Evolutionary conservation across 768 basidiomycete species (phyloP), one percentile per base, ranked within the genome.

Genomic region (Wakefieldia striispora): DNA sequence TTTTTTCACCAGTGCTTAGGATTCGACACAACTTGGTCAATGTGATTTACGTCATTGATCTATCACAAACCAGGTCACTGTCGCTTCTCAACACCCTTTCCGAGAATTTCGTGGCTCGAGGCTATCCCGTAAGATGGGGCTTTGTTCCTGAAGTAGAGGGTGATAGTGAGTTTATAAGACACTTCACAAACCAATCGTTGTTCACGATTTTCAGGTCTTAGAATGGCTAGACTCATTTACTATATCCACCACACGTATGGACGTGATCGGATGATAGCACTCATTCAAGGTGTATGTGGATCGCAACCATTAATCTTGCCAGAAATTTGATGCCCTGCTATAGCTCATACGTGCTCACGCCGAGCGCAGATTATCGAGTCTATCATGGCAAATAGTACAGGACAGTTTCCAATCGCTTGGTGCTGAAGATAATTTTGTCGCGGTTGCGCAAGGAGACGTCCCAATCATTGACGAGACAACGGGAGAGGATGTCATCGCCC

Each of bases 21-120:
- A 80, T 95, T 62, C 81, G 77, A 45, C 75, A 77, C 41, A 98
- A 99, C 63, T 56, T 97, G 36, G 86, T 84, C 73, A 97, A 98
- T 60, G 70, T 89, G 55, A 74, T 98, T 43, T 75, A 95, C 5
- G 77, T 84, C 3, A 72, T 95, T 29, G 95, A 98, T 64, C 75
- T 98, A 1, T 84, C 91, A 8, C 77, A 80, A 36, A 70, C 76
- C 0, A 67, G 72, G 5, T 78, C 77, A 34, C 57, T 94, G 8
- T 73, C 79, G 10, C 82, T 91, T 61, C 71, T 97, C 41, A 72
- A 75, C 3, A 78, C 77, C 1, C 69, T 86, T 1, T 75, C 97
- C 40, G 75, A 78, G 14, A 80, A 75, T 49, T 83, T 95, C 63
- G 82, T 98, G 44, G 71, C 79, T 24, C 76, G 91, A 29, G 78